Percentiles rank a stretch among this genome's conserved stretches.
phyloP scores from a whole-genome alignment of 2,329 filamentous ascomycete genomes.

The Westerdykella ornata region DNA sequence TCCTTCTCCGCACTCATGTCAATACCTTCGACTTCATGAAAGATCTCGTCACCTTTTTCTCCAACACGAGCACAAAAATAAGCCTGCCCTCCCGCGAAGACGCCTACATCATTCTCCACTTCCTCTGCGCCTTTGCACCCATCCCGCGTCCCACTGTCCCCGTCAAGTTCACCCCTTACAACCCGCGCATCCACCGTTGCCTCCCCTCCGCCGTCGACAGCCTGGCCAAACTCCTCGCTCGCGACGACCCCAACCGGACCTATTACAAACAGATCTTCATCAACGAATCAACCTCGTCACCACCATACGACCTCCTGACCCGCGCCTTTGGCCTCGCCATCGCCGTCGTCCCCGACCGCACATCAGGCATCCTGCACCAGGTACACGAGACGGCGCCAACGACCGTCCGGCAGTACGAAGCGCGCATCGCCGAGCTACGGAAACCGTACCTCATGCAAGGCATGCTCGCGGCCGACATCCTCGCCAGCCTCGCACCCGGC shows the following conservation, averaged over 20 bases:
- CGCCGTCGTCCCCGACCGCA: constrained; percentile 70
- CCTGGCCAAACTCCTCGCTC: constrained; percentile 81
- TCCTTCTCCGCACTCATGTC: constrained; percentile 70
- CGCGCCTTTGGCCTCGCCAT: constrained; percentile 82
- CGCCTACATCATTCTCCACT: constrained; percentile 76
- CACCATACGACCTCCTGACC: constrained; percentile 74
- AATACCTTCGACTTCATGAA: constrained; percentile 98
- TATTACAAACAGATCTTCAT: constrained; percentile 78
- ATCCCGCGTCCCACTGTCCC: constrained; percentile 57
- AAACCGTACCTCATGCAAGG: constrained; percentile 91
- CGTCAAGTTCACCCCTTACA: constrained; percentile 73
- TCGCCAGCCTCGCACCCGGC: constrained; percentile 66
- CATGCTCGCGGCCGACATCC: constrained; percentile 80
- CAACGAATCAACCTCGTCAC: constrained; percentile 57
- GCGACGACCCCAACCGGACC: constrained; percentile 86
- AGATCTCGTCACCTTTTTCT: constrained; percentile 80
- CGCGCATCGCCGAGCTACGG: constrained; percentile 68
- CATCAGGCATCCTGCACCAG: constrained; percentile 43
- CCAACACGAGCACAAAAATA: constrained; percentile 75
- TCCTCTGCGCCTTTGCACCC: constrained; percentile 85
- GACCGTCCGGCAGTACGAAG: constrained; percentile 35
- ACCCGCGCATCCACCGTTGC: constrained; percentile 76
- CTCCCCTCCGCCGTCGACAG: constrained; percentile 84
- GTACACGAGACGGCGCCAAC: constrained; percentile 42
- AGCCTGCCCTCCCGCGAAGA: constrained; percentile 82